Evolutionary conservation across 2,329 filamentous ascomycete genomes (phyloP).

Genomic region (Trichophyton rubrum): DNA sequence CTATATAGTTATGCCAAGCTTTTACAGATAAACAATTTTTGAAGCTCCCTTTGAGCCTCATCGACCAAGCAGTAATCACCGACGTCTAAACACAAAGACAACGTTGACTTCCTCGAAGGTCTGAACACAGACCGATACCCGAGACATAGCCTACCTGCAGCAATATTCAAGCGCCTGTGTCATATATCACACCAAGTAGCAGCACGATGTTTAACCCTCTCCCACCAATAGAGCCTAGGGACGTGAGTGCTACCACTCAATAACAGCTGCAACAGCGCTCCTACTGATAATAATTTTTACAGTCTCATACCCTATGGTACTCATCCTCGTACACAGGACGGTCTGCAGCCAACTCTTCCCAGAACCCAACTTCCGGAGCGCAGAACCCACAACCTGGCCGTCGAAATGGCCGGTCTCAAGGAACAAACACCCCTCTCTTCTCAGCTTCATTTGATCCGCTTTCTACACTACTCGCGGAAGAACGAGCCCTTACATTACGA

Average conservation of each 20-base stretch:
- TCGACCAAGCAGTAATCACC: neutral
- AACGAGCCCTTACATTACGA: slow-evolving; percentile 61
- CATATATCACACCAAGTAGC: neutral
- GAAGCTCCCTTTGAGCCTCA: neutral
- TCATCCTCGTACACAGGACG: slow-evolving; percentile 38
- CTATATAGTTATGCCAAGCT: neutral
- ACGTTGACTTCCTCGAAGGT: neutral
- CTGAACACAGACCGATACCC: neutral
- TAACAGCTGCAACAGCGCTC: neutral
- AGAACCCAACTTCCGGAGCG: neutral
- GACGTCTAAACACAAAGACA: neutral
- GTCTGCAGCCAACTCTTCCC: neutral
- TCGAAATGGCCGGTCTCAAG: slow-evolving; percentile 24
- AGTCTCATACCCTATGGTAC: slow-evolving; percentile 67
- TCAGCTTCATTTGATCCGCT: slow-evolving; percentile 47
- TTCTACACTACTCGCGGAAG: slow-evolving; percentile 59
- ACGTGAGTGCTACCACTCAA: slow-evolving; percentile 40
- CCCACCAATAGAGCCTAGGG: slow-evolving; percentile 56
- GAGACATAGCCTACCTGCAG: no score
- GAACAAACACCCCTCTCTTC: slow-evolving; percentile 19
- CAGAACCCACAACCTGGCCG: slow-evolving; percentile 31
- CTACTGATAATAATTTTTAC: neutral
- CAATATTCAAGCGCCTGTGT: neutral
- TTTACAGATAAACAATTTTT: neutral
- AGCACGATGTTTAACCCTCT: slow-evolving; percentile 49